phyloP scores from a whole-genome alignment of 164 flowering plant genomes.

The Annona squamosa region DNA sequence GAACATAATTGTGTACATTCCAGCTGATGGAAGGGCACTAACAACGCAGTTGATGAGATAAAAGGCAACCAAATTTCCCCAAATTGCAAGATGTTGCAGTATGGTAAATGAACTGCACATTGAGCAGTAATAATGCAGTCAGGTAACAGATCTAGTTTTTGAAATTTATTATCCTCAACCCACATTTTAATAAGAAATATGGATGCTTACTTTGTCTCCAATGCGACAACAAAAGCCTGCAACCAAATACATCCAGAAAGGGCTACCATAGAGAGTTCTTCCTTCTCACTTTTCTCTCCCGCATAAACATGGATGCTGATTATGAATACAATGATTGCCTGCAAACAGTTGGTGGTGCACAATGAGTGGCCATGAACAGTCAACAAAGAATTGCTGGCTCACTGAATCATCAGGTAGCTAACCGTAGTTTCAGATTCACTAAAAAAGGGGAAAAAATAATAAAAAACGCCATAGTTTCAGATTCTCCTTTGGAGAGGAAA shows the following conservation, averaged over 20 bases:
- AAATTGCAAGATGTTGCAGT: constrained; percentile 85
- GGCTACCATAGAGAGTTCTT: constrained; percentile 93
- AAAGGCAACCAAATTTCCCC: constrained; percentile 84
- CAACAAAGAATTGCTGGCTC: not conserved
- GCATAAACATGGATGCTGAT: constrained; percentile 83
- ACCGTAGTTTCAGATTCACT: not conserved
- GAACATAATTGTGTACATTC: constrained; percentile 96
- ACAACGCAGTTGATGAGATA: constrained; percentile 76
- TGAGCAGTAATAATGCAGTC: not conserved
- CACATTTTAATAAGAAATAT: not conserved
- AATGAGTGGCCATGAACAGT: not conserved
- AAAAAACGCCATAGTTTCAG: too few species aligned
- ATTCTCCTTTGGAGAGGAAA: too few species aligned
- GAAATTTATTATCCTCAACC: not conserved
- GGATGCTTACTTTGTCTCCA: constrained; percentile 83
- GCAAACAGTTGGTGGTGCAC: constrained; percentile 13
- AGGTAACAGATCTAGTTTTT: not conserved
- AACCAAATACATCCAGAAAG: constrained; percentile 99
- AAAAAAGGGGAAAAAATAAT: not conserved
- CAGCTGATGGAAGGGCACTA: constrained; percentile 77
- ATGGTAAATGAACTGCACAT: constrained; percentile 80
- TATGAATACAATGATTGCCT: constrained; percentile 84
- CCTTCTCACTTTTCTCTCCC: constrained; percentile 88
- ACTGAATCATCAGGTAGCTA: not conserved
- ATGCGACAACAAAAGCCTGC: constrained; percentile 88